These are phyloP conservation scores for Solanum microdontum DNA, from an alignment of 257 asterid species.

Conservation along the genomic window DNA sequence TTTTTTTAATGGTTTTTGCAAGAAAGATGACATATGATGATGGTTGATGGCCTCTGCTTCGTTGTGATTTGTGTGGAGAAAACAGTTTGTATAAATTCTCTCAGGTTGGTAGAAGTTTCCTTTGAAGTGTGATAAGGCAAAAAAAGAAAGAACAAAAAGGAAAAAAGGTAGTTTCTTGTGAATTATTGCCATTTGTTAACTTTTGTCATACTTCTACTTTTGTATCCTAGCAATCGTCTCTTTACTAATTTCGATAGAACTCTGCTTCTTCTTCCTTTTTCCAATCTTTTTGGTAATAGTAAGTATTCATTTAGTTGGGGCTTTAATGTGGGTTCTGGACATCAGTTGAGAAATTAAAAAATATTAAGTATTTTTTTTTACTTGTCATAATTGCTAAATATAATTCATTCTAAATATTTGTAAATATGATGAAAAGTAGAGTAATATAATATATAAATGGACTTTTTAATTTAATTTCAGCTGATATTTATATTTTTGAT, in stretches of 20 bases:
- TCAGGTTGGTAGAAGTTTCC: not conserved
- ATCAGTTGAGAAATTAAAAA: accelerated
- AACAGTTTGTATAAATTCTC: not conserved
- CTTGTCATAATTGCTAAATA: too few relatives aligned
- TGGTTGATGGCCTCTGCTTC: not conserved
- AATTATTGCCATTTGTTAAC: not conserved
- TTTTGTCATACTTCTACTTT: not conserved
- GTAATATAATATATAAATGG: too few relatives aligned
- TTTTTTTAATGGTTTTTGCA: not conserved
- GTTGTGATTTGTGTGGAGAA: not conserved
- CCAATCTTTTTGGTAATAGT: not conserved
- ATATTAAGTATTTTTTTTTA: too few relatives aligned
- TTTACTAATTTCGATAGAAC: not conserved
- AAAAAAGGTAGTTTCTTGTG: not conserved
- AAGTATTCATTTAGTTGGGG: too few relatives aligned
- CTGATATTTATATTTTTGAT: too few relatives aligned
- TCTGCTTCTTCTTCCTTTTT: too few relatives aligned
- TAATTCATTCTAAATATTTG: not conserved
- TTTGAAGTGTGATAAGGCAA: not conserved
- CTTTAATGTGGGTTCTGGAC: too few relatives aligned
- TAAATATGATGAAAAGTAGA: too few relatives aligned
- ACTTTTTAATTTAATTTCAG: too few relatives aligned
- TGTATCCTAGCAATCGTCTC: not conserved
- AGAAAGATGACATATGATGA: not conserved
- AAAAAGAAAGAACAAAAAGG: not conserved